These are phyloP conservation scores for Pseudocercospora fijiensis DNA, from an alignment of 2,329 filamentous ascomycete genomes.

Conservation along the genomic window DNA sequence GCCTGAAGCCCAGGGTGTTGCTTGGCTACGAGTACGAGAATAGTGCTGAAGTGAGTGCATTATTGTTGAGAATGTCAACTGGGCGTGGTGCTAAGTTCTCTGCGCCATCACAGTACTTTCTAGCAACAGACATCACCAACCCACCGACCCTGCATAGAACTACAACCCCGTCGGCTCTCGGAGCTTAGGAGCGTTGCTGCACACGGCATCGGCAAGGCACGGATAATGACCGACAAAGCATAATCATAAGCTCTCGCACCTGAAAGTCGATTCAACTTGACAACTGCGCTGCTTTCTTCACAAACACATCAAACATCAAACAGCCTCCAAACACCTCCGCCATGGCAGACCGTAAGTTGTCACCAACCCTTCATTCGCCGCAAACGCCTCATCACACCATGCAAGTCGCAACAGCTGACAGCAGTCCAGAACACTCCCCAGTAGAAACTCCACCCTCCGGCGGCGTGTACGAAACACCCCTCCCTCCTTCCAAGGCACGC, in stretches of 20 bases:
- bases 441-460: constrained; percentile 15
- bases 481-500: not conserved
- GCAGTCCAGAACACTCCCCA: constrained; percentile 7
- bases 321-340: not conserved
- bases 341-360: constrained; percentile 19
- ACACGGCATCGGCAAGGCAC: not conserved
- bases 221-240: not conserved
- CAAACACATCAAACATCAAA: not conserved
- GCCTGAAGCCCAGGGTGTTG: not conserved
- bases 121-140: not conserved
- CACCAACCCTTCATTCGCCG: not conserved
- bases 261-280: not conserved
- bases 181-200: not conserved
- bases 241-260: not conserved
- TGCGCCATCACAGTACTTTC: not conserved
- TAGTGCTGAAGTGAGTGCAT: not conserved
- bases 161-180: not conserved
- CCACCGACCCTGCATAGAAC: not conserved
- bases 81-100: no score
- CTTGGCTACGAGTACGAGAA: not conserved
- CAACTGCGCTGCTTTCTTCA: not conserved
- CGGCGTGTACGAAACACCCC: constrained; percentile 13
- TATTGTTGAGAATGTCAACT: not conserved
- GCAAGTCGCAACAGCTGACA: constrained; percentile 5
- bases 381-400: constrained; percentile 6